These are phyloP conservation scores for Colletotrichum sp. DNA, from an alignment of 2,329 filamentous ascomycete genomes.

Conservation along the genomic window DNA sequence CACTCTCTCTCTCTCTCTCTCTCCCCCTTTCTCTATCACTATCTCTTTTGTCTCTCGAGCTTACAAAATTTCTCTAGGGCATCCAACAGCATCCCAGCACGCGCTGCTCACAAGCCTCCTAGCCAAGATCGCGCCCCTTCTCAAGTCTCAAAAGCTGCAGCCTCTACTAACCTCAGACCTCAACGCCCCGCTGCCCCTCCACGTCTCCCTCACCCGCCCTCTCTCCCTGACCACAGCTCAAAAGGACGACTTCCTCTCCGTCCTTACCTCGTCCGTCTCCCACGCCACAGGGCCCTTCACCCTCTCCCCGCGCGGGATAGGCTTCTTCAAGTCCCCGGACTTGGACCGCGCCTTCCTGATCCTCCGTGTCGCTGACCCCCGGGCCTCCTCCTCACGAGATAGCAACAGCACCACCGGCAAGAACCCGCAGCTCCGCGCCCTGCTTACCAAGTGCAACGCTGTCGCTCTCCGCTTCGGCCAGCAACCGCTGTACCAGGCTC, in stretches of 20 bases:
- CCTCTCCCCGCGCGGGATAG: constrained; percentile 42
- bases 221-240: constrained; percentile 75
- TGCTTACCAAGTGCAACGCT: constrained; percentile 73
- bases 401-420: constrained; percentile 30
- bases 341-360: constrained; percentile 85
- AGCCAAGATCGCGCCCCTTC: constrained; percentile 35
- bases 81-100: constrained; percentile 55
- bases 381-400: not conserved
- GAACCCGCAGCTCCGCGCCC: constrained; percentile 60
- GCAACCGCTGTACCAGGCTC: constrained; percentile 68
- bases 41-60: not conserved
- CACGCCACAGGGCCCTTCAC: constrained; percentile 38
- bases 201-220: constrained; percentile 88
- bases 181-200: constrained; percentile 78
- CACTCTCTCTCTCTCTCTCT: not conserved
- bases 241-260: constrained; percentile 70
- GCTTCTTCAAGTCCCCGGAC: constrained; percentile 58
- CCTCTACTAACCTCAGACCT: constrained; percentile 80
- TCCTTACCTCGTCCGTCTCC: constrained; percentile 50
- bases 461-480: constrained; percentile 66
- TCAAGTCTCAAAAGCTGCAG: constrained; percentile 52
- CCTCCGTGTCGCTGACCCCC: constrained; percentile 57
- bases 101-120: constrained; percentile 49
- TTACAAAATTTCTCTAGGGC: constrained; percentile 46
- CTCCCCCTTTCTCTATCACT: not conserved